Base-by-base conservation (phyloP, 1,284 basidiomycete genomes). In the Cystobasidium slooffiae region DNA sequence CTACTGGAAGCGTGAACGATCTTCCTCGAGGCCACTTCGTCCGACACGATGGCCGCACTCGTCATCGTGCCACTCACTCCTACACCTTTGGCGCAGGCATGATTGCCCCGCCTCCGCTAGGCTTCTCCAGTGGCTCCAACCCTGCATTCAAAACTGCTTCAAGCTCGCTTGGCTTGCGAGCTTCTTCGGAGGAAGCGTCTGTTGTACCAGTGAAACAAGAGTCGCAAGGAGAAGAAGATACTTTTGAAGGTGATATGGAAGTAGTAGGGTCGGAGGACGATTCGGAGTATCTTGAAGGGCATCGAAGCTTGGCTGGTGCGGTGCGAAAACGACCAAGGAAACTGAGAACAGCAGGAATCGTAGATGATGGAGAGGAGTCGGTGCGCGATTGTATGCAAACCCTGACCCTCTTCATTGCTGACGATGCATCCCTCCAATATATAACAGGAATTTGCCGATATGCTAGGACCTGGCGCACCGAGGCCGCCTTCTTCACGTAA, bases 291-390 rank as follows among this genome's bases (percentile, higher is more conserved):
- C 47, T 41, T 10, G 64, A 67, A 16, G 31, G 47, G 39, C 39
- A 47, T 39, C 24, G 49, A 18, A 16, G 20, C 6, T 18, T 22
- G 14, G 41, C 10, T 44, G 64, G 37, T 5, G 12, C 49, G 16
- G 37, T 31, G 16, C 31, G 64, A 9, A 67, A 67, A 47, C 47
- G 52, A 8, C 24, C 49, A 12, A 55, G 46, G 24, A 55, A 67
- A 37, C 6, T 37, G n/a, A 52, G 41, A 53, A 41, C 16, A 18
- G 49, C 49, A 7, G 49, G 18, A 6, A 24, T 37, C 16, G 47
- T 20, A 41, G 64, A 67, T 22, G 64, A 67, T 16, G 64, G 39
- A 20, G 64, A 67, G 12, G 64, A 67, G 37, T 67, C 64, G 12
- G 64, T 67, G 49, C 6, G 64, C 41, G 16, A n/a, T 37, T 0